Conservation (phyloP, 176 grass and related monocot genomes). For the Hyparrhenia diplandra region DNA sequence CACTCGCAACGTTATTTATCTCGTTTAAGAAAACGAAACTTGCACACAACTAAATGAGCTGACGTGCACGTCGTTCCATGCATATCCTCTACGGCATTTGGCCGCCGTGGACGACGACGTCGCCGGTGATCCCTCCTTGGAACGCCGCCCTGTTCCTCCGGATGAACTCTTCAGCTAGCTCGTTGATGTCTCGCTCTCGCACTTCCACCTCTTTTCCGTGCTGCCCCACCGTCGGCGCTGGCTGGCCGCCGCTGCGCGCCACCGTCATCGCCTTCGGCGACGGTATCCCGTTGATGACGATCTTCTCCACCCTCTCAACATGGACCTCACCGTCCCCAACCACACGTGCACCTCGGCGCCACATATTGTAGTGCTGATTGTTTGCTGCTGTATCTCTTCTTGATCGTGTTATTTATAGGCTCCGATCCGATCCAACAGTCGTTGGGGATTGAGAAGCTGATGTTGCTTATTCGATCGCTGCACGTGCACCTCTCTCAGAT, state of each 20-base stretch:
- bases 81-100: neutral
- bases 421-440: neutral
- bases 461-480: neutral
- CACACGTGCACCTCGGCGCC: neutral
- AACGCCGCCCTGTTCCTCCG: slow-evolving; percentile 1
- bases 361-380: neutral
- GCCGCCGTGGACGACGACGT: neutral
- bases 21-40: too few species aligned
- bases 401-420: neutral
- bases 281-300: neutral
- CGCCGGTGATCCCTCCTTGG: neutral
- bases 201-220: neutral
- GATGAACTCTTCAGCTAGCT: slow-evolving; percentile 8
- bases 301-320: slow-evolving; percentile 16
- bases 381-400: neutral
- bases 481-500: neutral
- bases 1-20: too few species aligned
- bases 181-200: neutral
- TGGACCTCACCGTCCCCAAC: neutral
- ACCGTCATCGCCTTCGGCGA: neutral
- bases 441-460: neutral
- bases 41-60: too few species aligned
- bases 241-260: too few species aligned
- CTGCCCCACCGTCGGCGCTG: neutral
- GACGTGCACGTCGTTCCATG: neutral